Base-by-base conservation (phyloP, 2,329 filamentous ascomycete genomes). In the Verticillium tricorpus region DNA sequence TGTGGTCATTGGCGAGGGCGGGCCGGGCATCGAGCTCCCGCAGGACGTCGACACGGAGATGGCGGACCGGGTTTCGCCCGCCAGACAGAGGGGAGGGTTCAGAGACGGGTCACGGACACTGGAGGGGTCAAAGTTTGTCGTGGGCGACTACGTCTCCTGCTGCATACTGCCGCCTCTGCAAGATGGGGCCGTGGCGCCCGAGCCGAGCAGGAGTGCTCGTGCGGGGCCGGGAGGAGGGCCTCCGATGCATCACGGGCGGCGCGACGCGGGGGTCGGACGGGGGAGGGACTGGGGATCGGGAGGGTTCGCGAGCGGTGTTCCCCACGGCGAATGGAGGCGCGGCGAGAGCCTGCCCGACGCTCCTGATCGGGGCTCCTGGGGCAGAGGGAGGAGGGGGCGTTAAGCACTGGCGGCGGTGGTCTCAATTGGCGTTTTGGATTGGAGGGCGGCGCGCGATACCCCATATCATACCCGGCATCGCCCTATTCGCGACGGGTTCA, bases 91-190 rank as follows among this genome's bases (percentile, higher is more conserved):
- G 65, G 72, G 72, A 81, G 81, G 37, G 84, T 84, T 6, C 88
- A 91, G 32, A 19, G 54, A 34, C 15, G 25, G 54, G 14, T 15
- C 6, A 8, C 25, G 89, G 77, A 93, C 91, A 9, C 77, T 98
- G 35, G 82, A 82, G 40, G 91, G 96, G 60, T 87, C 85, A 37
- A 85, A 89, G 25, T 96, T 97, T 70, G 89, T 97, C 12, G 89
- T 95, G 65, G 94, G 94, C 0, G 94, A 98, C 74, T 96, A 90
- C 71, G 82, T 98, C 50, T 89, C 89, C 62, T 94, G 91, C 72
- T 91, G 92, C 5, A 88, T 97, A 63, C 79, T 94, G 61, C 88
- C 91, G 52, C 91, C 92, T 1, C 77, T 90, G 31, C 78, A 85
- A 35, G 89, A 94, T 72, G 93, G 93, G 0, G 85, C 85, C 35